Evolutionary conservation across 148 eudicot genomes (phyloP).

Genomic region (Linanthus parryae): DNA sequence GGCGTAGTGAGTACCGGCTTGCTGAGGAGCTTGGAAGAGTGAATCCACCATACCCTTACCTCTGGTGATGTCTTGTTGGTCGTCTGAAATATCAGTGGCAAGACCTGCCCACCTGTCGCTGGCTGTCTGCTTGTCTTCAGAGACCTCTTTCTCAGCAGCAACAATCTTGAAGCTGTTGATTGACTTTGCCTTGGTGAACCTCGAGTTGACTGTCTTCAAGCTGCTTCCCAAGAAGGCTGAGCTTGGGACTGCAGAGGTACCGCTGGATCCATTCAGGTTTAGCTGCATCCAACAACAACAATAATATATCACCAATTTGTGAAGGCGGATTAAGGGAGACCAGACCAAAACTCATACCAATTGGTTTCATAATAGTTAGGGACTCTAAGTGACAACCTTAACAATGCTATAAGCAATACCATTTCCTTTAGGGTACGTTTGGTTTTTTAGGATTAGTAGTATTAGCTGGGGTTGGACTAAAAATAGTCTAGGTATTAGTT

Average conservation of each 20-base stretch:
- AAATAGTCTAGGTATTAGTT: too few relatives aligned
- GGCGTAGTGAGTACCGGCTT: conserved; percentile 22
- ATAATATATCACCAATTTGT: background rate
- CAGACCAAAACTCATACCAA: conserved; percentile 18
- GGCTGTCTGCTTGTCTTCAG: conserved; percentile 16
- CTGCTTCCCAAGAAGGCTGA: conserved; percentile 26
- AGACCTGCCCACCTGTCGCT: conserved; percentile 31
- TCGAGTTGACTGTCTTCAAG: conserved; percentile 22
- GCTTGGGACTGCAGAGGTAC: conserved; percentile 22
- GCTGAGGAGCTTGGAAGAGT: conserved; percentile 34
- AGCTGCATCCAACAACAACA: conserved; percentile 18
- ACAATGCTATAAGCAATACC: too few relatives aligned
- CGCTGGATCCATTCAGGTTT: conserved; percentile 24
- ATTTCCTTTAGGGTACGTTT: too few relatives aligned
- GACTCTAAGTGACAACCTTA: too few relatives aligned
- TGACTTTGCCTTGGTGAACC: conserved; percentile 3
- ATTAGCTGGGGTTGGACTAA: too few relatives aligned
- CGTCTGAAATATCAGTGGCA: conserved; percentile 26
- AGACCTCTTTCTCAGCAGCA: conserved; percentile 12
- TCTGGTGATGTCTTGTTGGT: conserved; percentile 34
- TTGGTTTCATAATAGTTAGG: conserved; percentile 62
- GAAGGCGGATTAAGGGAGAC: background rate
- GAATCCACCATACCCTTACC: conserved; percentile 39
- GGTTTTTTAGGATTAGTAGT: too few relatives aligned
- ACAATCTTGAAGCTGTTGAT: conserved; percentile 12